Evolutionary conservation across 2,329 filamentous ascomycete genomes (phyloP).

Genomic region (Colletotrichum australisinense): DNA sequence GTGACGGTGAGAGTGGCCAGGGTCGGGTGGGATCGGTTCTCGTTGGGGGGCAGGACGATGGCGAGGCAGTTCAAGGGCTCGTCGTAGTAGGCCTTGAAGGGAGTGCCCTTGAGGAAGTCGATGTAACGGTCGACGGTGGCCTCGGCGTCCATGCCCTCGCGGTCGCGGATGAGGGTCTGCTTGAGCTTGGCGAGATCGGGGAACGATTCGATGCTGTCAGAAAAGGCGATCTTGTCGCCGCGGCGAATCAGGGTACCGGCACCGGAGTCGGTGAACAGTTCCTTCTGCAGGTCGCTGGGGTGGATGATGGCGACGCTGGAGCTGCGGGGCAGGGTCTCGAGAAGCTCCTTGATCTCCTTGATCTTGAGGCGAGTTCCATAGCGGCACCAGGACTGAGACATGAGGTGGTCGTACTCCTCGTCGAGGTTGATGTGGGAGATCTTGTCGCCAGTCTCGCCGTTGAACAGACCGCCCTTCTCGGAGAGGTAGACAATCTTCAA

Average conservation of each 20-base stretch:
- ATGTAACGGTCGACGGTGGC: slow-evolving; percentile 90
- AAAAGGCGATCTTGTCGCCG: slow-evolving; percentile 87
- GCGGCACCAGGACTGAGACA: slow-evolving; percentile 94
- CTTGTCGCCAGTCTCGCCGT: slow-evolving; percentile 92
- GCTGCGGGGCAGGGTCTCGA: slow-evolving; percentile 88
- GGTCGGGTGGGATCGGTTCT: slow-evolving; percentile 78
- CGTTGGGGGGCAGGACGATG: slow-evolving; percentile 81
- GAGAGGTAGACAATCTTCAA: slow-evolving; percentile 99
- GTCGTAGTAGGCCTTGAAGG: slow-evolving; percentile 95
- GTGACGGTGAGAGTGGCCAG: slow-evolving; percentile 93
- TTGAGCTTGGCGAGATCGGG: slow-evolving; percentile 82
- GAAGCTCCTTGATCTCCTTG: slow-evolving; percentile 93
- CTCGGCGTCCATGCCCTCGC: slow-evolving; percentile 82
- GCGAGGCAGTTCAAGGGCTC: slow-evolving; percentile 93
- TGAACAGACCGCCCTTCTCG: slow-evolving; percentile 96
- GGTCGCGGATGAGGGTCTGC: slow-evolving; percentile 83
- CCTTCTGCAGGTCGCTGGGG: slow-evolving; percentile 94
- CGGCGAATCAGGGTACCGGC: slow-evolving; percentile 93
- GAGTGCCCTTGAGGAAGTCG: slow-evolving; percentile 77
- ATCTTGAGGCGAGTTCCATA: slow-evolving; percentile 98
- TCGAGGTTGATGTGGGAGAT: slow-evolving; percentile 98
- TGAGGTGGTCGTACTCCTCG: slow-evolving; percentile 92
- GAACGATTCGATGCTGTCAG: slow-evolving; percentile 78
- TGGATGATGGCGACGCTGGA: slow-evolving; percentile 98
- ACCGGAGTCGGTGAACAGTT: slow-evolving; percentile 95